Percentiles rank a stretch among this genome's conserved stretches.
phyloP scores from a whole-genome alignment of 208 protist species.

The Trypanosoma avium region DNA sequence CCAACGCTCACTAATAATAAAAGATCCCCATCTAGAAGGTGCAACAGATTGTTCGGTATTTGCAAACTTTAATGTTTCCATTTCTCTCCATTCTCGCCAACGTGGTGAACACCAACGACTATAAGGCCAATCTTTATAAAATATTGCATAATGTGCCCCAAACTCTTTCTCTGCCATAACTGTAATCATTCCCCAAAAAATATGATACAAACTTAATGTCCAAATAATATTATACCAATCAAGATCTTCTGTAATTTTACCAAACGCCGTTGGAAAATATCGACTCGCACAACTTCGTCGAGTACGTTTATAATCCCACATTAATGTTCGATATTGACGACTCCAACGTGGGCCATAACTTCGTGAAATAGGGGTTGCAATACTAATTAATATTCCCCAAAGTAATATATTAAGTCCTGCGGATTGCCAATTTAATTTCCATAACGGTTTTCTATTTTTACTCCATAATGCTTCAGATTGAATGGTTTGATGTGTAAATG shows the following conservation, averaged over 20 bases:
- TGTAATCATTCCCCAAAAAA: slow-evolving; percentile 68
- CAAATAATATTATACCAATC: slow-evolving; percentile 83
- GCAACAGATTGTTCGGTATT: slow-evolving; percentile 61
- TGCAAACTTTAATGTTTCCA: slow-evolving; percentile 58
- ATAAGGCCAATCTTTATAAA: slow-evolving; percentile 61
- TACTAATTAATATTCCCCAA: slow-evolving; percentile 31
- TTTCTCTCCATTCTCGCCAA: slow-evolving; percentile 84
- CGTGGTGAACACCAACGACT: slow-evolving; percentile 81
- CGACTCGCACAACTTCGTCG: slow-evolving; percentile 60
- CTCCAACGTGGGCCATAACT: slow-evolving; percentile 35
- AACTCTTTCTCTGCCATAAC: slow-evolving; percentile 67
- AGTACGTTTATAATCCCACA: slow-evolving; percentile 79
- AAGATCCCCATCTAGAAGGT: slow-evolving; percentile 61
- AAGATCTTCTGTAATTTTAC: slow-evolving; percentile 67
- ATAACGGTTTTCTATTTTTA: slow-evolving; percentile 79
- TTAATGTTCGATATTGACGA: slow-evolving; percentile 63
- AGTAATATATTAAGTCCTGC: slow-evolving; percentile 59
- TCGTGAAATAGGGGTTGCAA: slow-evolving; percentile 50
- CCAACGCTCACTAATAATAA: slow-evolving; percentile 71
- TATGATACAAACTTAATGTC: slow-evolving; percentile 67
- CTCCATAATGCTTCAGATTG: slow-evolving; percentile 86
- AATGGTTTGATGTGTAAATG: slow-evolving; percentile 81
- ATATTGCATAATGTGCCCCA: slow-evolving; percentile 83
- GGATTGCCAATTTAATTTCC: slow-evolving; percentile 63
- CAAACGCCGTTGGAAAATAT: slow-evolving; percentile 63